Percentiles rank a stretch among this genome's conserved stretches.
These are phyloP conservation scores for Russula ochroleuca DNA, from an alignment of 768 basidiomycete species.

Conservation along the genomic window DNA sequence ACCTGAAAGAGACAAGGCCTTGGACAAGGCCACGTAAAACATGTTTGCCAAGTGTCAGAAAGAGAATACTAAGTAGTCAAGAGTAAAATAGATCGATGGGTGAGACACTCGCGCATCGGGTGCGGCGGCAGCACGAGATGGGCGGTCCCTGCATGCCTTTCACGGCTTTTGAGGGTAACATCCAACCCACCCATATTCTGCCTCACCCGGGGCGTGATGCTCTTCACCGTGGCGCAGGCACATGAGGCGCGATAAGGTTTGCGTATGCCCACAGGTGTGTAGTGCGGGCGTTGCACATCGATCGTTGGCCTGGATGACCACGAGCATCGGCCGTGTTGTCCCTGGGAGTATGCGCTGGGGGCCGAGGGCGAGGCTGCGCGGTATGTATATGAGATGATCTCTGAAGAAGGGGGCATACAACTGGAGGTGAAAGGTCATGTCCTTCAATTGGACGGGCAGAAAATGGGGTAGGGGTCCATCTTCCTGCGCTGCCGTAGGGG, in stretches of 20 bases:
- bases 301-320: slow-evolving; percentile 18
- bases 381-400: slow-evolving; percentile 19
- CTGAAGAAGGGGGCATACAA: slow-evolving; percentile 19
- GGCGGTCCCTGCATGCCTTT: slow-evolving; percentile 16
- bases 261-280: slow-evolving; percentile 19
- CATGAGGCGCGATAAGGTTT: slow-evolving; percentile 15
- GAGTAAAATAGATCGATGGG: too few relatives aligned
- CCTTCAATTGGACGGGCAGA: slow-evolving; percentile 7
- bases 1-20: too few relatives aligned
- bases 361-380: slow-evolving; percentile 3
- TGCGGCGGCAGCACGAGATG: slow-evolving; percentile 18
- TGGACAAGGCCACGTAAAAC: too few relatives aligned
- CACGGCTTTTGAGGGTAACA: slow-evolving; percentile 8
- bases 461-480: too few relatives aligned
- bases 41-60: too few relatives aligned
- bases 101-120: too few relatives aligned
- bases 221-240: slow-evolving; percentile 6
- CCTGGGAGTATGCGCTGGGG: slow-evolving; percentile 20
- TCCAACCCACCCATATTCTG: slow-evolving; percentile 25
- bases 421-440: slow-evolving; percentile 26
- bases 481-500: neutral
- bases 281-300: slow-evolving; percentile 14
- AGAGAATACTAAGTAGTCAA: too few relatives aligned
- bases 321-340: slow-evolving; percentile 13
- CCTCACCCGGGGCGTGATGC: slow-evolving; percentile 21